phyloP scores from a whole-genome alignment of 2,329 filamentous ascomycete genomes.

The Sporothrix brasiliensis region DNA sequence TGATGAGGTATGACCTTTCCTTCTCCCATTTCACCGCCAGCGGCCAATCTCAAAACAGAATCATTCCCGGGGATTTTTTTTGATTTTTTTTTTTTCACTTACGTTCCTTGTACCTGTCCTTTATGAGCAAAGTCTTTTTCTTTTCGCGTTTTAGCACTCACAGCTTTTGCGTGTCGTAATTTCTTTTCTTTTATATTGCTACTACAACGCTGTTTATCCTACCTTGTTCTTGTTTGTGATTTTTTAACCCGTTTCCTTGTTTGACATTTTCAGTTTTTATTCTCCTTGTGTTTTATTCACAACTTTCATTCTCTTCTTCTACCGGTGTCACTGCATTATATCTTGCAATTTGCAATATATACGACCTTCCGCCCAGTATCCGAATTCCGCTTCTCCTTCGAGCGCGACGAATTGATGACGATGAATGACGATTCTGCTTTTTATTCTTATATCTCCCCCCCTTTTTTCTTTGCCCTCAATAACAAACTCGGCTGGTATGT shows the following conservation, averaged over 20 bases:
- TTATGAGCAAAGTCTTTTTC: conserved; percentile 9
- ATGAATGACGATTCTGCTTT: conserved; percentile 32
- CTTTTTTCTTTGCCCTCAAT: conserved; percentile 1
- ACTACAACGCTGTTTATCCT: conserved; percentile 18
- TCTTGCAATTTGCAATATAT: conserved; percentile 26
- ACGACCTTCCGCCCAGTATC: conserved; percentile 20
- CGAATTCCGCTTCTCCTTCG: conserved; percentile 25
- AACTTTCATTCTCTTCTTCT: not conserved
- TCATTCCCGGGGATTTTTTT: conserved; percentile 15
- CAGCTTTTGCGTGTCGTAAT: conserved; percentile 11
- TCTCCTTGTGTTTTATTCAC: not conserved
- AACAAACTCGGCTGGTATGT: conserved; percentile 11
- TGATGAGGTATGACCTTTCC: conserved; percentile 15
- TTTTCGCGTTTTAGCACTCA: not conserved
- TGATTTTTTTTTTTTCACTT: not conserved
- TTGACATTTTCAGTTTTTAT: not conserved
- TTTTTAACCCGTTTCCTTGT: not conserved
- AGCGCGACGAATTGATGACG: conserved; percentile 29
- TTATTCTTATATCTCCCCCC: not conserved
- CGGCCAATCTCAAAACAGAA: conserved; percentile 1
- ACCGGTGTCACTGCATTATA: not conserved
- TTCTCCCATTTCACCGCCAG: conserved; percentile 1
- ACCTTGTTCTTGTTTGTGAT: conserved; percentile 1
- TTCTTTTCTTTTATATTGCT: conserved; percentile 12
- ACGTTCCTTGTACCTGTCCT: conserved; percentile 25